phyloP scores from a whole-genome alignment of 2,329 filamentous ascomycete species.

The Ophiostoma tasmaniense region DNA sequence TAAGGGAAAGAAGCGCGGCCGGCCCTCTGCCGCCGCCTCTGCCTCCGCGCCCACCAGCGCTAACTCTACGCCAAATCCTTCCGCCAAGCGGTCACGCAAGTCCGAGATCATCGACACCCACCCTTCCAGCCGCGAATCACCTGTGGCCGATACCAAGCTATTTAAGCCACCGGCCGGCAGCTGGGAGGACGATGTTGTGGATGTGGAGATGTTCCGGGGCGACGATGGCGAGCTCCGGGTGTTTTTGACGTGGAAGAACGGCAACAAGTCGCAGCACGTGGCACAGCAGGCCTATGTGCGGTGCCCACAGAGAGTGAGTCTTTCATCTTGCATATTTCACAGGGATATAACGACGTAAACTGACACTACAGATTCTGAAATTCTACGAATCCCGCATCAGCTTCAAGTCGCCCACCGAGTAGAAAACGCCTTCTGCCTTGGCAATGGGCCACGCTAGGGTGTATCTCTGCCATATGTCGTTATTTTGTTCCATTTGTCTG shows the following conservation, averaged over 20 bases:
- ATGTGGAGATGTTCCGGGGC: slow-evolving; percentile 66
- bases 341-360: neutral
- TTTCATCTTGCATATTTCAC: neutral
- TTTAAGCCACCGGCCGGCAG: slow-evolving; percentile 64
- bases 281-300: slow-evolving; percentile 61
- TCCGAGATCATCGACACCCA: slow-evolving; percentile 44
- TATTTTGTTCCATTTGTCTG: neutral
- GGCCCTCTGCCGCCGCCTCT: slow-evolving; percentile 35
- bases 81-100: slow-evolving; percentile 37
- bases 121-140: slow-evolving; percentile 40
- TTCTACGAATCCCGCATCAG: slow-evolving; percentile 53
- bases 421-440: neutral
- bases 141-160: slow-evolving; percentile 29
- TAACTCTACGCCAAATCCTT: neutral
- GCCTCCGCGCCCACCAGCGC: slow-evolving; percentile 26
- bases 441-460: neutral
- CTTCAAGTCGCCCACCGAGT: slow-evolving; percentile 18
- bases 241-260: slow-evolving; percentile 66
- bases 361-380: slow-evolving; percentile 42
- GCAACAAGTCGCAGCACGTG: slow-evolving; percentile 64
- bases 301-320: slow-evolving; percentile 63
- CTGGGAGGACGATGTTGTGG: slow-evolving; percentile 67
- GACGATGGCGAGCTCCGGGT: slow-evolving; percentile 53
- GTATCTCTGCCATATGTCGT: neutral
- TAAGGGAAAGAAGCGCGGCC: slow-evolving; percentile 50